Conservation (phyloP, 306 rosid species). For the Carpinus fangiana region DNA sequence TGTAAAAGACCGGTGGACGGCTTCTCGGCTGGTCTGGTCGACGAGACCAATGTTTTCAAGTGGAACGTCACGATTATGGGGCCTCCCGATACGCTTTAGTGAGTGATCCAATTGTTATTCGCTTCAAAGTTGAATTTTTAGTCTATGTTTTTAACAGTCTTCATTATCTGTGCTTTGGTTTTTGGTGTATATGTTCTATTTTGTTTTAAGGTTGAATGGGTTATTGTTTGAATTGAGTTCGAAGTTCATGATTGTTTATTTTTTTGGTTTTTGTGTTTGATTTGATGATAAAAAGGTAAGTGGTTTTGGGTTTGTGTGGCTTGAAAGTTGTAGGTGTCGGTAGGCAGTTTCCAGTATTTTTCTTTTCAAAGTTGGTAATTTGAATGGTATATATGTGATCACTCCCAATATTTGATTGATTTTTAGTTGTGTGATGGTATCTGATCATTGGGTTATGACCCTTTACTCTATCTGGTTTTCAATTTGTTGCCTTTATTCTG, state of each 20-base stretch:
- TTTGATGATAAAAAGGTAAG: neutral
- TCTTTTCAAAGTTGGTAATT: neutral
- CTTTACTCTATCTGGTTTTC: neutral
- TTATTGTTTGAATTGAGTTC: neutral
- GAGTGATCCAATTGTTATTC: conserved; percentile 6
- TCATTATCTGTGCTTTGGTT: neutral
- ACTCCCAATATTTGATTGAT: neutral
- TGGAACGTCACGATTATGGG: conserved; percentile 58
- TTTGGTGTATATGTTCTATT: neutral
- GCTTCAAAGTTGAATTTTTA: neutral
- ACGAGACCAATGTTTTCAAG: conserved; percentile 45
- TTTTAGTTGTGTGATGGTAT: neutral
- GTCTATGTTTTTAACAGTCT: neutral
- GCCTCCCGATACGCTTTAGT: conserved; percentile 58
- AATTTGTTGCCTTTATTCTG: neutral
- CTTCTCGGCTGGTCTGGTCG: conserved; percentile 56
- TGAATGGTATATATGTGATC: neutral
- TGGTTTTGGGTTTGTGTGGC: neutral
- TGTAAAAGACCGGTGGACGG: conserved; percentile 50
- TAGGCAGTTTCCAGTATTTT: neutral
- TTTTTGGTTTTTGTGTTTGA: neutral
- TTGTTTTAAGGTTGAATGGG: neutral
- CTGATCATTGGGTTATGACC: neutral
- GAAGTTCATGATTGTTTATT: neutral
- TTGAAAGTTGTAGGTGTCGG: neutral